phyloP scores from a whole-genome alignment of 1,139 yeast species.

The Yamadazyma membranifaciens region DNA sequence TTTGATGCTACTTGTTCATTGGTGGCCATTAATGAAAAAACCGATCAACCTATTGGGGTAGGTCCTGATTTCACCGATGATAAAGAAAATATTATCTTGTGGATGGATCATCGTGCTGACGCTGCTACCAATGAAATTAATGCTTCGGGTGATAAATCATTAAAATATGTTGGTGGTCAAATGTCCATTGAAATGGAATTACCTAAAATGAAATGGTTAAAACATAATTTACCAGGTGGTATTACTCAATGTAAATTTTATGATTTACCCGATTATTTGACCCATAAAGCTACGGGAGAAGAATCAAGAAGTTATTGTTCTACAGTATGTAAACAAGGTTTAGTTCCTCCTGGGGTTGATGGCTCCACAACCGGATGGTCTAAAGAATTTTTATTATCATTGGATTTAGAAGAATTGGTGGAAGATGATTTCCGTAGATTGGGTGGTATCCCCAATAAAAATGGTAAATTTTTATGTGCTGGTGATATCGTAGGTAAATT shows the following conservation, averaged over 20 bases:
- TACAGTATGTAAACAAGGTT: slow-evolving; percentile 93
- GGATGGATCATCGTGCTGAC: slow-evolving; percentile 99
- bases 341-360: slow-evolving; percentile 89
- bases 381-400: slow-evolving; percentile 60
- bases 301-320: slow-evolving; percentile 89
- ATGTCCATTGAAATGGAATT: slow-evolving; percentile 98
- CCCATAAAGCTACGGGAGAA: slow-evolving; percentile 84
- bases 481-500: slow-evolving; percentile 85
- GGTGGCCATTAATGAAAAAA: slow-evolving; percentile 68
- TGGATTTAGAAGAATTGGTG: slow-evolving; percentile 75
- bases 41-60: slow-evolving; percentile 76
- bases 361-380: slow-evolving; percentile 90
- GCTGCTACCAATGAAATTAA: slow-evolving; percentile 81
- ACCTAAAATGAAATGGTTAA: slow-evolving; percentile 96
- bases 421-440: slow-evolving; percentile 74
- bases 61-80: slow-evolving; percentile 83
- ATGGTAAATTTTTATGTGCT: slow-evolving; percentile 76
- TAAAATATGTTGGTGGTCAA: slow-evolving; percentile 93
- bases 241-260: slow-evolving; percentile 76
- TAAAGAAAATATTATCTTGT: slow-evolving; percentile 79
- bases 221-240: slow-evolving; percentile 73
- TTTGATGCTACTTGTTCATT: slow-evolving; percentile 97
- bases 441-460: slow-evolving; percentile 78
- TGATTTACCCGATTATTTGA: slow-evolving; percentile 87
- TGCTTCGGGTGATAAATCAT: slow-evolving; percentile 70